phyloP scores from a whole-genome alignment of 768 basidiomycete genomes.

The Mycena haematopus region DNA sequence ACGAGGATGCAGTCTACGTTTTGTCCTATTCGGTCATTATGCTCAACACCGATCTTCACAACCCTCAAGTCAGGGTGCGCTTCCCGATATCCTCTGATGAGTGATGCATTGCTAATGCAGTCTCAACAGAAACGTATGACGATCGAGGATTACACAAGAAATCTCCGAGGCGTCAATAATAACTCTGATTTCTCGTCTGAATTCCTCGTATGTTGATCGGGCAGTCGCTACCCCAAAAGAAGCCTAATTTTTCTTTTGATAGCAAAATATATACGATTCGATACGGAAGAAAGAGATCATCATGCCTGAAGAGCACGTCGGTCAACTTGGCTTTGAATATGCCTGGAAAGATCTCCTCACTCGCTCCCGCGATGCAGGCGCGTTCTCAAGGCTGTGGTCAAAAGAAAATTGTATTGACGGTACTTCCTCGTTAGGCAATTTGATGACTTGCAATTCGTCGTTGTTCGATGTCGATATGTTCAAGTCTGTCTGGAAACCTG shows the following conservation, averaged over 20 bases:
- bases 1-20: constrained; percentile 92
- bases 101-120: constrained; percentile 6
- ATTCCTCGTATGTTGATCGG: constrained; percentile 67
- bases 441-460: constrained; percentile 80
- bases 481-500: constrained; percentile 88
- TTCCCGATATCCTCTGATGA: neutral
- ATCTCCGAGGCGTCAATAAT: constrained; percentile 92
- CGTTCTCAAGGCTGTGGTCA: constrained; percentile 20
- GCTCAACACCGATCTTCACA: constrained; percentile 98
- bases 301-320: constrained; percentile 97
- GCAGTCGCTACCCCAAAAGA: neutral
- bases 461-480: constrained; percentile 94
- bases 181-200: constrained; percentile 82
- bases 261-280: constrained; percentile 93
- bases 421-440: constrained; percentile 50
- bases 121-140: constrained; percentile 88
- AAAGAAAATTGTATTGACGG: constrained; percentile 14
- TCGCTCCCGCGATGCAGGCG: constrained; percentile 82
- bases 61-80: constrained; percentile 87
- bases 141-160: constrained; percentile 91
- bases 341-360: constrained; percentile 96
- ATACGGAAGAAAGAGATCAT: constrained; percentile 95
- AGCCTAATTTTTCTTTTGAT: constrained; percentile 16
- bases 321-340: constrained; percentile 96
- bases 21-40: constrained; percentile 95